Conservation (phyloP, 495 filamentous ascomycete genomes). For the Daldinia grandis region DNA sequence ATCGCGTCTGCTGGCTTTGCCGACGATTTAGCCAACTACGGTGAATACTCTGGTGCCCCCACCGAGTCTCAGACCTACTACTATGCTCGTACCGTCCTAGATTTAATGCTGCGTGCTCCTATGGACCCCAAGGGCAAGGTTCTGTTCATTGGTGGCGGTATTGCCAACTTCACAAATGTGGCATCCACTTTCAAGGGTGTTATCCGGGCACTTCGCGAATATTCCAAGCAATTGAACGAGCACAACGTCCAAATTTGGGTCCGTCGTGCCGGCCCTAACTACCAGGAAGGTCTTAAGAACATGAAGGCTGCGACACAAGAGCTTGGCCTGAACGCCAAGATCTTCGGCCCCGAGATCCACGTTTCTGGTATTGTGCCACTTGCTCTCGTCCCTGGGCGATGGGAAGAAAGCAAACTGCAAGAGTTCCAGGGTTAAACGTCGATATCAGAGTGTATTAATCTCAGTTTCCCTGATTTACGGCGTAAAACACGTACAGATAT, state of each 20-base stretch:
- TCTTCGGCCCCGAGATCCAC: slow-evolving; percentile 97
- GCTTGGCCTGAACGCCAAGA: slow-evolving; percentile 91
- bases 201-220: slow-evolving; percentile 95
- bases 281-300: slow-evolving; percentile 99
- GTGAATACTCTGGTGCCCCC: slow-evolving; percentile 98
- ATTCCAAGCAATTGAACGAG: slow-evolving; percentile 83
- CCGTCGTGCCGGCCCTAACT: slow-evolving; percentile 98
- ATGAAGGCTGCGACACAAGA: slow-evolving; percentile 96
- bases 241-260: slow-evolving; percentile 99
- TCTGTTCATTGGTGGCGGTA: slow-evolving; percentile 99
- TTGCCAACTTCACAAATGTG: slow-evolving; percentile 99
- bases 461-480: slow-evolving; percentile 23
- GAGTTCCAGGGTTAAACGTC: slow-evolving; percentile 61
- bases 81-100: slow-evolving; percentile 95
- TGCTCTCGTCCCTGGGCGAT: slow-evolving; percentile 65
- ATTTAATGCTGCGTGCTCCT: slow-evolving; percentile 96
- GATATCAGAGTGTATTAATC: slow-evolving; percentile 14
- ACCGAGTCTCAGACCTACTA: slow-evolving; percentile 98
- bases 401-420: slow-evolving; percentile 60
- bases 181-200: slow-evolving; percentile 99
- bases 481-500: slow-evolving; percentile 31
- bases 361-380: slow-evolving; percentile 71
- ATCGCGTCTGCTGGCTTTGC: slow-evolving; percentile 97
- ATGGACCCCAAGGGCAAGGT: slow-evolving; percentile 90
- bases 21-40: slow-evolving; percentile 97